These are phyloP conservation scores for Phytophthora cactorum DNA, from an alignment of 352 stramenopile genomes.

Conservation along the genomic window DNA sequence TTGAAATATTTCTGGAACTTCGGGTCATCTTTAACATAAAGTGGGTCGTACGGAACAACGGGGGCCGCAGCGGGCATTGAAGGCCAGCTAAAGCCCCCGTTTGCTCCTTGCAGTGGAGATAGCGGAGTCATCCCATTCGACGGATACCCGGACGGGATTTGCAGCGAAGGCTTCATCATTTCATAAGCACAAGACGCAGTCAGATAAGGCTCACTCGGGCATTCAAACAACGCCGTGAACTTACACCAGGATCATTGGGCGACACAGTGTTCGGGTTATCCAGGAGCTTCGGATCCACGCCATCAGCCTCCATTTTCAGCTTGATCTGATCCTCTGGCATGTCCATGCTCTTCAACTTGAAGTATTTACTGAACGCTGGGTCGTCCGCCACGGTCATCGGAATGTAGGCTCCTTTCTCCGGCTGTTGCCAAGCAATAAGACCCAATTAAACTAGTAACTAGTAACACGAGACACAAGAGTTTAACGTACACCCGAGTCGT, in stretches of 20 bases:
- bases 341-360: conserved; percentile 86
- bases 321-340: conserved; percentile 88
- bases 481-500: conserved; percentile 71
- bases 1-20: conserved; percentile 88
- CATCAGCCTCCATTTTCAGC: conserved; percentile 87
- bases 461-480: conserved; percentile 1
- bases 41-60: conserved; percentile 62
- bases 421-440: conserved; percentile 29
- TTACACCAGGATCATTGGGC: conserved; percentile 81
- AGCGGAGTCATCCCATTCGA: conserved; percentile 26
- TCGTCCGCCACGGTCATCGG: conserved; percentile 80
- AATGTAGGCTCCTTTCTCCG: conserved; percentile 69
- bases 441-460: background rate
- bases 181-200: conserved; percentile 6
- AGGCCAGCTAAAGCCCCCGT: conserved; percentile 33
- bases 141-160: conserved; percentile 23
- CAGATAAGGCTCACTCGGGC: conserved; percentile 1
- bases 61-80: conserved; percentile 28
- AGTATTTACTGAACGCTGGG: conserved; percentile 84
- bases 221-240: conserved; percentile 20
- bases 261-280: conserved; percentile 69
- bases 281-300: conserved; percentile 68
- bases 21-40: conserved; percentile 80
- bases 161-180: conserved; percentile 35
- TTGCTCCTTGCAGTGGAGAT: conserved; percentile 22